Percentiles rank a stretch among this genome's conserved stretches.
These are phyloP conservation scores for Baorangia bicolor DNA, from an alignment of 768 basidiomycete genomes.

Conservation along the genomic window DNA sequence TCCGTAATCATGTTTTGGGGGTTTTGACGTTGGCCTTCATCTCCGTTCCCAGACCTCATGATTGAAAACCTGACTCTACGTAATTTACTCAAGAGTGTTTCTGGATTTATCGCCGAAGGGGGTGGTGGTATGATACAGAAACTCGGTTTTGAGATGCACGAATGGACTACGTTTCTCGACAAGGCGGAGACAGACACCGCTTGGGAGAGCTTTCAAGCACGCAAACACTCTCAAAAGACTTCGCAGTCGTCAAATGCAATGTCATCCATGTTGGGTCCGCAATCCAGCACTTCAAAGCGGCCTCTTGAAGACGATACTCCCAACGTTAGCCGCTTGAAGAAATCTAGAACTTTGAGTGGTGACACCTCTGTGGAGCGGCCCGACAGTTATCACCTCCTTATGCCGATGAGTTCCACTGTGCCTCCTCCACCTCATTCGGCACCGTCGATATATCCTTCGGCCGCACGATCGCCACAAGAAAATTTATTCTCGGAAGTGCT, in stretches of 20 bases:
- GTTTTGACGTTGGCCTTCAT: slow-evolving; percentile 3
- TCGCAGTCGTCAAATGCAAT: slow-evolving; percentile 29
- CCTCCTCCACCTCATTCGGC: slow-evolving; percentile 32
- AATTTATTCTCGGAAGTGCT: slow-evolving; percentile 63
- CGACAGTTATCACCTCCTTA: slow-evolving; percentile 54
- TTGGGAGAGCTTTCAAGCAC: slow-evolving; percentile 80
- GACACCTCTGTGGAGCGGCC: slow-evolving; percentile 43
- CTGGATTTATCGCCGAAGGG: slow-evolving; percentile 85
- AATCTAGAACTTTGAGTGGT: slow-evolving; percentile 40
- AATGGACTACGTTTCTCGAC: slow-evolving; percentile 81
- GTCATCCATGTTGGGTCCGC: slow-evolving; percentile 33
- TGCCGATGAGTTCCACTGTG: slow-evolving; percentile 47
- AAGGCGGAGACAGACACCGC: slow-evolving; percentile 91
- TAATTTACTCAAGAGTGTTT: slow-evolving; percentile 70
- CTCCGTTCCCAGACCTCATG: slow-evolving; percentile 65
- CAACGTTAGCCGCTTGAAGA: slow-evolving; percentile 45
- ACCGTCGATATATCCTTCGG: slow-evolving; percentile 44
- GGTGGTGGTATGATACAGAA: slow-evolving; percentile 73
- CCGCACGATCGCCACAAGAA: slow-evolving; percentile 45
- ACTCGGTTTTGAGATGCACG: slow-evolving; percentile 73
- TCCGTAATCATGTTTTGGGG: slow-evolving; percentile 24
- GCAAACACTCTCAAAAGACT: slow-evolving; percentile 47
- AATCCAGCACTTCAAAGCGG: slow-evolving; percentile 20
- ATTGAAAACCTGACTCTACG: slow-evolving; percentile 85
- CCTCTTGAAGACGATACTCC: slow-evolving; percentile 31